phyloP scores from a whole-genome alignment of 2,329 filamentous ascomycete species.

The Penicillium concentricum region DNA sequence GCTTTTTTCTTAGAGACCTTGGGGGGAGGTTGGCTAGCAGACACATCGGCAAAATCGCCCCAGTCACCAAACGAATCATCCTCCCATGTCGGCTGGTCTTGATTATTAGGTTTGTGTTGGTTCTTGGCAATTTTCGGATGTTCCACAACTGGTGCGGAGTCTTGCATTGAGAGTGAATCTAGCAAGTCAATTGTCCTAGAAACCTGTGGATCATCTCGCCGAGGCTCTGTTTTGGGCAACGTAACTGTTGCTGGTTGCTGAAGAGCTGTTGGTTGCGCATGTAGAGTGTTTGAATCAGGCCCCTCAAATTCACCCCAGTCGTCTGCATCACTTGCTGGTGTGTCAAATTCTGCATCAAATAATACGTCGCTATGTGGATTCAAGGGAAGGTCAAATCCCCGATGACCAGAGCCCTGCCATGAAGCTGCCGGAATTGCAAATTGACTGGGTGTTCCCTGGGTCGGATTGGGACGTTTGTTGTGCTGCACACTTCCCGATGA shows the following conservation, averaged over 20 bases:
- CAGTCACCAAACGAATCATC: constrained; percentile 22
- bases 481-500: background rate
- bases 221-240: background rate
- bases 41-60: constrained; percentile 20
- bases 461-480: background rate
- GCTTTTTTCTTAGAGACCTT: constrained; percentile 13
- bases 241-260: background rate
- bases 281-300: constrained; percentile 26
- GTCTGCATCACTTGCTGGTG: constrained; percentile 28
- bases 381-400: constrained; percentile 19
- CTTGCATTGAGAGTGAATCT: constrained; percentile 31
- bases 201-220: background rate
- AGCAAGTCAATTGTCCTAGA: constrained; percentile 25
- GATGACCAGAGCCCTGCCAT: constrained; percentile 9
- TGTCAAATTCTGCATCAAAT: constrained; percentile 58
- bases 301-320: constrained; percentile 50
- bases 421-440: constrained; percentile 3
- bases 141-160: constrained; percentile 14
- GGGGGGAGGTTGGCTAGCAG: constrained; percentile 4
- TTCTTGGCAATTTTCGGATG: background rate
- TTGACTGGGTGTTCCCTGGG: background rate
- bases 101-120: constrained; percentile 13
- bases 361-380: constrained; percentile 52
- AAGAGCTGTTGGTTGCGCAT: background rate
- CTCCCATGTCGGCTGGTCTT: constrained; percentile 11